phyloP scores from a whole-genome alignment of 768 basidiomycete genomes.

The Pleurotus tuber-regium region DNA sequence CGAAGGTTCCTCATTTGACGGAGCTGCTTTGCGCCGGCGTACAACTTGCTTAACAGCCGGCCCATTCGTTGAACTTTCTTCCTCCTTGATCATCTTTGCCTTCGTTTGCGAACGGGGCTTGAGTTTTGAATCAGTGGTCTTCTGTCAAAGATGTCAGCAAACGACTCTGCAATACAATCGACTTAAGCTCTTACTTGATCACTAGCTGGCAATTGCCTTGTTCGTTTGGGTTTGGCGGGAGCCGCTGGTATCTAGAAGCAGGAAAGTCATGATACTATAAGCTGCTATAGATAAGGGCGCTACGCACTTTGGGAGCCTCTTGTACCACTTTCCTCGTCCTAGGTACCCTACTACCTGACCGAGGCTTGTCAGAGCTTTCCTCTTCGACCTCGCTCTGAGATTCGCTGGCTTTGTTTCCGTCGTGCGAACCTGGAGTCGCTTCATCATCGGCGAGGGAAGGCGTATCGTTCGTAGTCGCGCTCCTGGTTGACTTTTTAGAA shows the following conservation, averaged over 20 bases:
- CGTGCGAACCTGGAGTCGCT: constrained; percentile 3
- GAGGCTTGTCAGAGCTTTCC: not conserved
- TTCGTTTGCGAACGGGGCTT: constrained; percentile 1
- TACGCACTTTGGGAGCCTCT: not conserved
- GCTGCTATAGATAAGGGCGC: not conserved
- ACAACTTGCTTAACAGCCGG: not conserved
- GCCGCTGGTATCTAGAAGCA: not conserved
- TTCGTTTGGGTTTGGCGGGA: constrained; percentile 1
- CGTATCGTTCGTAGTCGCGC: not conserved
- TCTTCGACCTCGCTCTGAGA: not conserved
- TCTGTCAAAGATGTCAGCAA: not conserved
- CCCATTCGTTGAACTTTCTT: not conserved
- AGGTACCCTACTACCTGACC: not conserved
- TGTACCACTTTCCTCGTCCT: constrained; percentile 1
- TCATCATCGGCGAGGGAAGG: constrained; percentile 12
- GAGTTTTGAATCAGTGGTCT: not conserved
- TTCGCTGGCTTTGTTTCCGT: not conserved
- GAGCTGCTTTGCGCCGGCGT: not conserved
- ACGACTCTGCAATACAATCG: not conserved
- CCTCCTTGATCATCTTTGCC: not conserved
- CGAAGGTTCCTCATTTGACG: not conserved
- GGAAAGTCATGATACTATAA: not conserved
- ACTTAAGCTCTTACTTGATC: not conserved
- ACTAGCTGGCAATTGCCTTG: not conserved
- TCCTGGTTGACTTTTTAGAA: not conserved